Percentiles rank a stretch among this genome's conserved stretches.
phyloP scores from a whole-genome alignment of 352 stramenopile genomes.

The Albugo candida region DNA sequence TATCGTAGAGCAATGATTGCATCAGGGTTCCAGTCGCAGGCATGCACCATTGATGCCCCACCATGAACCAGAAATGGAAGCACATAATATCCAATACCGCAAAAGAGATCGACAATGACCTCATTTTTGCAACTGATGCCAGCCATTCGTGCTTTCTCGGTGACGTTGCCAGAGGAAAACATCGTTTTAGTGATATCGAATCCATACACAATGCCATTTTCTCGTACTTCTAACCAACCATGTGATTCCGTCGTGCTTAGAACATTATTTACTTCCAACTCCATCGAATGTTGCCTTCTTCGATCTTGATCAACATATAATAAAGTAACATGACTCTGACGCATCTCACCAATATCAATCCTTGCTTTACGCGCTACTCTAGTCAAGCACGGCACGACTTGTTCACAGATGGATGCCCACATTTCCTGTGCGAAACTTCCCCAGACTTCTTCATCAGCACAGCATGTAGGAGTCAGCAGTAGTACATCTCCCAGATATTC shows the following conservation, averaged over 20 bases:
- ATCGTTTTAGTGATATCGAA: constrained; percentile 93
- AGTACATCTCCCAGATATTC: constrained; percentile 65
- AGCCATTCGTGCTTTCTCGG: constrained; percentile 90
- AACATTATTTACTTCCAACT: constrained; percentile 35
- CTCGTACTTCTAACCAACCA: constrained; percentile 74
- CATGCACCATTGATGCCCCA: constrained; percentile 75
- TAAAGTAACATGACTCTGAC: constrained; percentile 50
- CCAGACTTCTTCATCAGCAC: constrained; percentile 31
- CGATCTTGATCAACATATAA: constrained; percentile 56
- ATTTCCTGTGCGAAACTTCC: constrained; percentile 24
- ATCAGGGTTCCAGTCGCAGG: constrained; percentile 92
- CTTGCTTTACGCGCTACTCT: too few species aligned
- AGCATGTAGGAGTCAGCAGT: constrained; percentile 41
- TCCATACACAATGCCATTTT: constrained; percentile 89
- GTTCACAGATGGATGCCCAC: constrained; percentile 40
- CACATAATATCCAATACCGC: constrained; percentile 96
- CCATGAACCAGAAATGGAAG: constrained; percentile 87
- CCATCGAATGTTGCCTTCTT: constrained; percentile 60
- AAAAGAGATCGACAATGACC: constrained; percentile 90
- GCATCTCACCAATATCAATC: neutral
- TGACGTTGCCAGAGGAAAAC: constrained; percentile 94
- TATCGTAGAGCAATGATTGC: constrained; percentile 77
- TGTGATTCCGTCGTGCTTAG: constrained; percentile 16
- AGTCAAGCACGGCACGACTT: constrained; percentile 14
- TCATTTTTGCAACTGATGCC: constrained; percentile 68